Conservation (phyloP, 345 rosid species). For the Eucalyptus polybractea region DNA sequence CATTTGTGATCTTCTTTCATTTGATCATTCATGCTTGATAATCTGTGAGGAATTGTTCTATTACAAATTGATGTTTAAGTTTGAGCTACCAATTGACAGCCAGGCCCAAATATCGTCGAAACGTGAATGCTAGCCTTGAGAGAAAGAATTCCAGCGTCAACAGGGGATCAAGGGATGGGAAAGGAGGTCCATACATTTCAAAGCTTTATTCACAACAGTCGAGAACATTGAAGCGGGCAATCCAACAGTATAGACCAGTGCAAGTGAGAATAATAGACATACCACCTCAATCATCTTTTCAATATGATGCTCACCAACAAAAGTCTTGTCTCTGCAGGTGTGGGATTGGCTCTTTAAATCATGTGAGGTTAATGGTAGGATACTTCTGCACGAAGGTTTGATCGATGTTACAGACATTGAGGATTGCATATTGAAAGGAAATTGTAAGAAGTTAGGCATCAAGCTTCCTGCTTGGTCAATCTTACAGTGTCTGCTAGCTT, state of each 20-base stretch:
- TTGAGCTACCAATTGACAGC: slow-evolving; percentile 25
- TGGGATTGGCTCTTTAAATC: slow-evolving; percentile 93
- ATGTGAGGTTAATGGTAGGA: slow-evolving; percentile 67
- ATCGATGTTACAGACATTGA: slow-evolving; percentile 53
- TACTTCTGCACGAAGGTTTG: slow-evolving; percentile 46
- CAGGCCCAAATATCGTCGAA: slow-evolving; percentile 65
- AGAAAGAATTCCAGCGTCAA: slow-evolving; percentile 10
- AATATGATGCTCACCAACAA: background rate
- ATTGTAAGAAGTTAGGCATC: slow-evolving; percentile 41
- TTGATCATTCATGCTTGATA: background rate
- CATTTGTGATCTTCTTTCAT: background rate
- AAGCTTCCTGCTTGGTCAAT: slow-evolving; percentile 68
- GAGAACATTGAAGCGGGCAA: slow-evolving; percentile 38
- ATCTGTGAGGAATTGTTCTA: background rate
- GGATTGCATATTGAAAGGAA: slow-evolving; percentile 45
- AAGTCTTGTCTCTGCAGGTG: slow-evolving; percentile 24
- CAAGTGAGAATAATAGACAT: slow-evolving; percentile 26
- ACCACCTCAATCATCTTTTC: background rate
- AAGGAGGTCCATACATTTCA: slow-evolving; percentile 25
- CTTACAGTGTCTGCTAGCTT: slow-evolving; percentile 53
- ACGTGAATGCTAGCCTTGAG: slow-evolving; percentile 8
- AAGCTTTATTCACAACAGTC: slow-evolving; percentile 41
- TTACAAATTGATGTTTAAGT: background rate
- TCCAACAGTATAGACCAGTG: slow-evolving; percentile 52
- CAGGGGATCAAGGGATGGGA: slow-evolving; percentile 17